These are phyloP conservation scores for Primulina eburnea DNA, from an alignment of 257 asterid genomes.

Conservation along the genomic window DNA sequence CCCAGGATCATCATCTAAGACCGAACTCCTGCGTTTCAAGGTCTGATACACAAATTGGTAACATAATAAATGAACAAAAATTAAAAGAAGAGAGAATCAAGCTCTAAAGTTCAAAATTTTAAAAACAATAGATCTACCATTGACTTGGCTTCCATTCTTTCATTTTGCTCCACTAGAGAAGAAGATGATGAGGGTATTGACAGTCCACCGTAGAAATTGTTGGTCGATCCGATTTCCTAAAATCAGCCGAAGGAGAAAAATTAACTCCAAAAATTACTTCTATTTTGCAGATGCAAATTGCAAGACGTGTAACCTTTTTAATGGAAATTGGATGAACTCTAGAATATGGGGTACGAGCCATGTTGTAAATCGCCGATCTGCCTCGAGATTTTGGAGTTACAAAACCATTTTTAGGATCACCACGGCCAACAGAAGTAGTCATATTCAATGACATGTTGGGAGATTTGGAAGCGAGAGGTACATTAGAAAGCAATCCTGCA, in stretches of 20 bases:
- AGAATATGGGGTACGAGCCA: slow-evolving; percentile 94
- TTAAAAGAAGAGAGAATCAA: background rate
- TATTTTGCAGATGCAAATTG: slow-evolving; percentile 10
- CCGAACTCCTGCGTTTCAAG: slow-evolving; percentile 77
- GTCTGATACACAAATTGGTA: slow-evolving; percentile 40
- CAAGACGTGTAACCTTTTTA: slow-evolving; percentile 44
- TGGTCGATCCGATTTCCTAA: slow-evolving; percentile 54
- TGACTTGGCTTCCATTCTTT: slow-evolving; percentile 36
- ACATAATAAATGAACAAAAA: slow-evolving; percentile 6
- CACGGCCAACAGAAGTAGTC: slow-evolving; percentile 30
- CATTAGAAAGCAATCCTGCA: slow-evolving; percentile 34
- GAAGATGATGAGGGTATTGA: slow-evolving; percentile 38
- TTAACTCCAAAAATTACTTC: background rate
- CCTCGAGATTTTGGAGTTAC: slow-evolving; percentile 71
- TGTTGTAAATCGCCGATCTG: slow-evolving; percentile 79
- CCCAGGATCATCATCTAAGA: slow-evolving; percentile 68
- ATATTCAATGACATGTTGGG: slow-evolving; percentile 36
- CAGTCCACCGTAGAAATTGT: slow-evolving; percentile 41
- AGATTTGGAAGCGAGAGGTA: slow-evolving; percentile 44
- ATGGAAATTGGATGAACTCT: slow-evolving; percentile 49
- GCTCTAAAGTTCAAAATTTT: slow-evolving; percentile 12
- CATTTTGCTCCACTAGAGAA: slow-evolving; percentile 38
- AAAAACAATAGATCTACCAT: slow-evolving; percentile 34
- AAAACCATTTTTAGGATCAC: slow-evolving; percentile 57
- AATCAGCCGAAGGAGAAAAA: slow-evolving; percentile 20